Conservation (phyloP, 495 filamentous ascomycete species). For the Aspergillus homomorphus region DNA sequence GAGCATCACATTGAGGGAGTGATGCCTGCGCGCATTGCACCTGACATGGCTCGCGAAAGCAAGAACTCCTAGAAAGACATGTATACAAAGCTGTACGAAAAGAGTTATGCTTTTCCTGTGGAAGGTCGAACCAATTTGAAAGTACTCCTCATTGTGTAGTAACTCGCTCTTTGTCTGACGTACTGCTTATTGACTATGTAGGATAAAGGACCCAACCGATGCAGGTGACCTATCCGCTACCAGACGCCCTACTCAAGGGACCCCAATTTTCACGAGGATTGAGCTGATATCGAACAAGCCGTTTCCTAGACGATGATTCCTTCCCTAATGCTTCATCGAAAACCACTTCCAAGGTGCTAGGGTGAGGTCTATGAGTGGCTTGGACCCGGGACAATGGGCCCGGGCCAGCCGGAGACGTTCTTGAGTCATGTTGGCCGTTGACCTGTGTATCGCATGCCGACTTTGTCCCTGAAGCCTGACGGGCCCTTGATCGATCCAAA, state of each 20-base stretch:
- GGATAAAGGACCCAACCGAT: no score
- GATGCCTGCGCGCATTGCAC: no score
- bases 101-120: no score
- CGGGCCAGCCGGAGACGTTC: conserved; percentile 13
- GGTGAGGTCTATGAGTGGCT: conserved; percentile 11
- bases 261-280: conserved; percentile 94
- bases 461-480: conserved; percentile 18
- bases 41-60: neutral
- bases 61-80: no score
- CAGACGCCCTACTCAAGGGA: conserved; percentile 69
- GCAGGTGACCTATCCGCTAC: conserved; percentile 12
- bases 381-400: conserved; percentile 1
- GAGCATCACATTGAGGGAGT: no score
- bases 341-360: conserved; percentile 57
- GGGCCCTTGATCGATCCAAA: conserved; percentile 38
- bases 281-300: conserved; percentile 76
- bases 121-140: no score
- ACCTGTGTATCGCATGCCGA: conserved; percentile 12
- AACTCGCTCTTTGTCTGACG: no score
- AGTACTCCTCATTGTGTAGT: no score
- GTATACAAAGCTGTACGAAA: no score
- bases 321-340: conserved; percentile 81
- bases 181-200: no score
- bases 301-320: conserved; percentile 54
- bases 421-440: conserved; percentile 5